Evolutionary conservation across 345 rosid species (phyloP).

Genomic region (Syzygium grande): DNA sequence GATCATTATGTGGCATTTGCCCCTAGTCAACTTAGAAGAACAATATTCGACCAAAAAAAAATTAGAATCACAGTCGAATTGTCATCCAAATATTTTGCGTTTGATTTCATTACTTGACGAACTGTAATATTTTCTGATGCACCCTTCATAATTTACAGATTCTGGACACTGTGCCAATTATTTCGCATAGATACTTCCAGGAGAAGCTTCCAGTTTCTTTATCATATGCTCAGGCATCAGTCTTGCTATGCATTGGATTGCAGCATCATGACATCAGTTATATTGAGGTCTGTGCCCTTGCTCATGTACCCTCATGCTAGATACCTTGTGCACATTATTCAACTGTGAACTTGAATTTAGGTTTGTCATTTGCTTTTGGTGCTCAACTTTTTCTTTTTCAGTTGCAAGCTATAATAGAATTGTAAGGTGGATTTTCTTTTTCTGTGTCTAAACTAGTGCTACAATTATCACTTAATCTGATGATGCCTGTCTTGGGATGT

Average conservation of each 20-base stretch:
- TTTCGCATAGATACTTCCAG: constrained; percentile 68
- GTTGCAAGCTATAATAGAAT: neutral
- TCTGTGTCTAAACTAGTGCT: neutral
- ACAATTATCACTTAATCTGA: neutral
- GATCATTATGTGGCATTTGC: neutral
- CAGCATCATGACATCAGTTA: constrained; percentile 55
- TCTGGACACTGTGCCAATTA: constrained; percentile 49
- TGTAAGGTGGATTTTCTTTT: neutral
- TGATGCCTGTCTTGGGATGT: neutral
- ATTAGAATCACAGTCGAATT: neutral
- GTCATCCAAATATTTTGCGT: neutral
- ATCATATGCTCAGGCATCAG: constrained; percentile 74
- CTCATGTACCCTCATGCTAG: neutral
- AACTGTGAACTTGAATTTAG: neutral
- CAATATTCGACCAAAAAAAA: too few species aligned
- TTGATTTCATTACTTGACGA: neutral
- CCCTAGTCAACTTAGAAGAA: neutral
- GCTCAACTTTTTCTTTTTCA: neutral
- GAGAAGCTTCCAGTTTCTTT: constrained; percentile 77
- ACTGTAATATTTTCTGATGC: neutral
- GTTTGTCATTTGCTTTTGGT: neutral
- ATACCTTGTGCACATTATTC: neutral
- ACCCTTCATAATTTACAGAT: constrained; percentile 32
- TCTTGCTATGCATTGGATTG: constrained; percentile 79
- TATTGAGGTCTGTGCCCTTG: constrained; percentile 50